These are phyloP conservation scores for Scheffersomyces cryptocercus DNA, from an alignment of 1,139 yeast genomes.

Conservation along the genomic window DNA sequence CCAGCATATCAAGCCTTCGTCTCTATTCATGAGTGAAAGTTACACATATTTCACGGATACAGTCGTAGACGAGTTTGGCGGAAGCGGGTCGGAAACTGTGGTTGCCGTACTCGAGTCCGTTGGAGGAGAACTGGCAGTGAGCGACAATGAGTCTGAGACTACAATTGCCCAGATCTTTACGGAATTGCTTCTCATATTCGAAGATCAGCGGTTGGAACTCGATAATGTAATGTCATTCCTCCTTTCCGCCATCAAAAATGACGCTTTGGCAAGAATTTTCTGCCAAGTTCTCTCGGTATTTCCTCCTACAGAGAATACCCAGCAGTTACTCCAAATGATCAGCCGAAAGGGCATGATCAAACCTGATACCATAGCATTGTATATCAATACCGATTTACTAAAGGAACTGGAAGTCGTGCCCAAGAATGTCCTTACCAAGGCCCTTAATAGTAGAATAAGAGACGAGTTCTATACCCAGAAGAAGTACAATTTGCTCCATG, in stretches of 20 bases:
- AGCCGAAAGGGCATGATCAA: conserved; percentile 32
- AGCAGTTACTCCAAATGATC: conserved; percentile 27
- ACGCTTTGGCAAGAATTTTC: conserved; percentile 37
- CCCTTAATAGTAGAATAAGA: conserved; percentile 47
- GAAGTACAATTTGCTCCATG: conserved; percentile 73
- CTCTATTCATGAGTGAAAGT: conserved; percentile 1
- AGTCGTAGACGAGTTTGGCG: conserved; percentile 27
- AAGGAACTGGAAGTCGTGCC: conserved; percentile 41
- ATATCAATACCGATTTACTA: conserved; percentile 38
- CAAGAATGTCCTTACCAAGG: conserved; percentile 33
- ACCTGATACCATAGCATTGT: conserved; percentile 36
- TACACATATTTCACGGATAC: conserved; percentile 30
- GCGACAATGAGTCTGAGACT: conserved; percentile 8
- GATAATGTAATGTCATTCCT: conserved; percentile 30
- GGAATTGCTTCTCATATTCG: conserved; percentile 35
- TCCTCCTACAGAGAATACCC: conserved; percentile 32
- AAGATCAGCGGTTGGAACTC: conserved; percentile 24
- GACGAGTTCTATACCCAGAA: conserved; percentile 66
- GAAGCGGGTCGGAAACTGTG: conserved; percentile 29
- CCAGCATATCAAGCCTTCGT: no score
- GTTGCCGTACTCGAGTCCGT: conserved; percentile 23
- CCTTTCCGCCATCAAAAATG: conserved; percentile 30
- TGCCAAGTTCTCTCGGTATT: conserved; percentile 49
- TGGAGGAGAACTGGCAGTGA: conserved; percentile 3
- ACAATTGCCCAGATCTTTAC: conserved; percentile 27